These are phyloP conservation scores for Paragyromitra xinjiangensis DNA, from an alignment of 495 filamentous ascomycete genomes.

Conservation along the genomic window DNA sequence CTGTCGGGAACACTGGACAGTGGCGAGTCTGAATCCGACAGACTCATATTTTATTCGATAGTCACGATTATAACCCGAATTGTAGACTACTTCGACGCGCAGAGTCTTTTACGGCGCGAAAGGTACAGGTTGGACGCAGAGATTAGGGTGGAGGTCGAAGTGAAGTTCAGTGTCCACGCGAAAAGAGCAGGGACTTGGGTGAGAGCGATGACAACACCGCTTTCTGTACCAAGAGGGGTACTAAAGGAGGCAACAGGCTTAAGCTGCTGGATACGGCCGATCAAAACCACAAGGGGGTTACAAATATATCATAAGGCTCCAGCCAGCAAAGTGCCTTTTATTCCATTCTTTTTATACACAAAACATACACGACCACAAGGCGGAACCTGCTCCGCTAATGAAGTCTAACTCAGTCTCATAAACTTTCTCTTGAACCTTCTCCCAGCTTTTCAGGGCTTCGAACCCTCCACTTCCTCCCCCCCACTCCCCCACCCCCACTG, in stretches of 20 bases:
- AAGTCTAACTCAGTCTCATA: slow-evolving; percentile 41
- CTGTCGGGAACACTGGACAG: slow-evolving; percentile 68
- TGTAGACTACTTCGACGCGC: slow-evolving; percentile 31
- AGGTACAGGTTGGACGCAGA: slow-evolving; percentile 22
- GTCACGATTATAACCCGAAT: slow-evolving; percentile 26
- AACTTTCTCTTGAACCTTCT: slow-evolving; percentile 33
- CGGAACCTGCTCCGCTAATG: slow-evolving; percentile 44
- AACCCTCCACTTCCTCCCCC: slow-evolving; percentile 22
- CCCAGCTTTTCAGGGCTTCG: slow-evolving; percentile 43
- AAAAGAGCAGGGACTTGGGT: slow-evolving; percentile 52
- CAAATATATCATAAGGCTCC: slow-evolving; percentile 50
- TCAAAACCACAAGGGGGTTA: slow-evolving; percentile 50
- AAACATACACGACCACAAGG: slow-evolving; percentile 48
- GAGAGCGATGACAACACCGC: slow-evolving; percentile 54
- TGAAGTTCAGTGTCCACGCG: slow-evolving; percentile 51
- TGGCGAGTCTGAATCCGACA: slow-evolving; percentile 63
- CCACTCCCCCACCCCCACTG: slow-evolving; percentile 16
- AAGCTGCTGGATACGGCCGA: slow-evolving; percentile 49
- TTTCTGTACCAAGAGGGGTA: slow-evolving; percentile 52
- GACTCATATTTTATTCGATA: slow-evolving; percentile 48
- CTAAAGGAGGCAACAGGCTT: slow-evolving; percentile 49
- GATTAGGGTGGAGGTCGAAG: slow-evolving; percentile 30
- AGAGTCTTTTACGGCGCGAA: slow-evolving; percentile 16
- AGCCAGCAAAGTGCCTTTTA: slow-evolving; percentile 50
- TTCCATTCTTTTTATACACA: slow-evolving; percentile 55